phyloP scores from a whole-genome alignment of 257 asterid genomes.

The Apocynum venetum region DNA sequence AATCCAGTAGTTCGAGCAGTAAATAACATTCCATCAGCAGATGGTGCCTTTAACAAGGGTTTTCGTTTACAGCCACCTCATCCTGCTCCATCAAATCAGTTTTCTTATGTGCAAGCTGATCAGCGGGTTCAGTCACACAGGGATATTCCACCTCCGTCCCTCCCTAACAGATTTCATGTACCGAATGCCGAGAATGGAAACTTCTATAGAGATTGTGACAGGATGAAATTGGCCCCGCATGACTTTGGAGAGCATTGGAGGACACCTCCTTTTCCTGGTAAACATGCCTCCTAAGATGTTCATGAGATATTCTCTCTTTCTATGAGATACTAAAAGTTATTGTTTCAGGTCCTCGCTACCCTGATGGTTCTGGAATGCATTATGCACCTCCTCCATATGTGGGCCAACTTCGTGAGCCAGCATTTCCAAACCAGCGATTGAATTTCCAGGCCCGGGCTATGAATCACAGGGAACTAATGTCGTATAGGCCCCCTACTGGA shows the following conservation, averaged over 20 bases:
- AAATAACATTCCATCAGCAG: constrained; percentile 38
- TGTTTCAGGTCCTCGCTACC: constrained; percentile 65
- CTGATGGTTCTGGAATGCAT: constrained; percentile 51
- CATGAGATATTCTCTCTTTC: neutral
- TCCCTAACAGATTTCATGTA: constrained; percentile 51
- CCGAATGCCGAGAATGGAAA: constrained; percentile 54
- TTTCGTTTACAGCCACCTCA: constrained; percentile 80
- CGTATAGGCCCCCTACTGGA: constrained; percentile 62
- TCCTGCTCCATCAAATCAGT: constrained; percentile 88
- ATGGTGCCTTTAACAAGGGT: constrained; percentile 50
- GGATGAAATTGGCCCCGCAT: constrained; percentile 42
- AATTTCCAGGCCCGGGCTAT: constrained; percentile 50
- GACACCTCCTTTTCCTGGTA: constrained; percentile 63
- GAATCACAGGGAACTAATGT: constrained; percentile 54
- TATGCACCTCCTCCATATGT: constrained; percentile 44
- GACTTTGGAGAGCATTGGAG: constrained; percentile 69
- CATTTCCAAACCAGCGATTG: constrained; percentile 55
- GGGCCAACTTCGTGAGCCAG: constrained; percentile 59
- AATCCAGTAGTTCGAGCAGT: constrained; percentile 37
- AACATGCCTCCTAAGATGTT: neutral
- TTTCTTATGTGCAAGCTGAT: constrained; percentile 65
- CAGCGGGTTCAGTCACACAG: constrained; percentile 51
- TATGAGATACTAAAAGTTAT: neutral
- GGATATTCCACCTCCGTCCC: constrained; percentile 47
- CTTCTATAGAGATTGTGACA: constrained; percentile 50